phyloP scores from a whole-genome alignment of 163 green algal genomes.

The Coccomyxa subellipsoidea region DNA sequence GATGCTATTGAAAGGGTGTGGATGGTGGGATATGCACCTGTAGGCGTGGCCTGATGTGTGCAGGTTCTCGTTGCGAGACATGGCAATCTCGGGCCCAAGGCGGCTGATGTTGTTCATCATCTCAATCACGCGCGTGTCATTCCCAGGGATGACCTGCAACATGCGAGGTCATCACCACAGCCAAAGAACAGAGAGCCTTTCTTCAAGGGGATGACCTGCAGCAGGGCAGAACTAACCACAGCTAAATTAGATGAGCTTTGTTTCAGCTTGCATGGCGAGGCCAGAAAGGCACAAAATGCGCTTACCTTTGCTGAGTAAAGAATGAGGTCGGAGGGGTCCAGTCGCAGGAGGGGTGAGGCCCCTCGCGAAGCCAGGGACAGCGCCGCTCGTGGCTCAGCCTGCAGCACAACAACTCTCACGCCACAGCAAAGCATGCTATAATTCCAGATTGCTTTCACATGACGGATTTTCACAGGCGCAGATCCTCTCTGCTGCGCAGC shows the following conservation, averaged over 20 bases:
- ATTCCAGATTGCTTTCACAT: not conserved
- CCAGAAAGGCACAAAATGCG: not conserved
- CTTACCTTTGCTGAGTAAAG: conserved; percentile 85
- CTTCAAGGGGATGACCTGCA: too few relatives aligned
- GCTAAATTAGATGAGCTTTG: too few relatives aligned
- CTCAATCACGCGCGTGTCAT: conserved; percentile 88
- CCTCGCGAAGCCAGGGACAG: conserved; percentile 81
- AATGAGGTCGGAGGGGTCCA: conserved; percentile 77
- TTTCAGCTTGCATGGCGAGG: not conserved
- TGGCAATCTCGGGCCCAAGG: conserved; percentile 74
- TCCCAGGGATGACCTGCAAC: conserved; percentile 89
- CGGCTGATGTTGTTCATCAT: conserved; percentile 95
- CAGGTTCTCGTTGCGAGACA: conserved; percentile 78
- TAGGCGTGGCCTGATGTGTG: conserved; percentile 88
- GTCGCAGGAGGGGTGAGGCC: conserved; percentile 70
- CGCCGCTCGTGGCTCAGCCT: conserved; percentile 85
- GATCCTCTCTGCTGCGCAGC: too few relatives aligned
- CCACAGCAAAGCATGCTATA: not conserved
- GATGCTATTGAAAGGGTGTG: too few relatives aligned
- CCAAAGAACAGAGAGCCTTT: conserved; percentile 65
- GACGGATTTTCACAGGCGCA: not conserved
- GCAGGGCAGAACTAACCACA: too few relatives aligned
- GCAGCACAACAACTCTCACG: conserved; percentile 20
- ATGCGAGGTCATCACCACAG: too few relatives aligned
- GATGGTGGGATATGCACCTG: too few relatives aligned